Conservation (phyloP, 208 protist species). For the Crithidia bombi region DNA sequence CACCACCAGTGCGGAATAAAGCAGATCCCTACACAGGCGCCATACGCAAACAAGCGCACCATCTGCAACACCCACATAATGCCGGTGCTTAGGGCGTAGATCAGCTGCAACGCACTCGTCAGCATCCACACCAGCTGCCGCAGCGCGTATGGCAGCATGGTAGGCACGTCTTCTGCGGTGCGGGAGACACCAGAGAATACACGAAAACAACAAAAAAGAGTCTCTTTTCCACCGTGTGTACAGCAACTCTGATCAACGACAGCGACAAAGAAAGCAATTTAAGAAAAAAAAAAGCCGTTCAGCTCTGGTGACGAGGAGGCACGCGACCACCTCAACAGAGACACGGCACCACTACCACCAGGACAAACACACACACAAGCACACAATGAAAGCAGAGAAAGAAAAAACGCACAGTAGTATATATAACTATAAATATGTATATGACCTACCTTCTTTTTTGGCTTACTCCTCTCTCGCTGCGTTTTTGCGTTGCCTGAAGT, state of each 20-base stretch:
- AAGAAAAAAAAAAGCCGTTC: not conserved
- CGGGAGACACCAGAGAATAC: too few species aligned
- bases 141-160: constrained; percentile 52
- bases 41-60: constrained; percentile 56
- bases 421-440: too few species aligned
- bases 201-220: constrained; percentile 5
- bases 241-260: too few species aligned
- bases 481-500: too few species aligned
- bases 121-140: constrained; percentile 71
- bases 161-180: not conserved
- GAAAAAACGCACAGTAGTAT: not conserved
- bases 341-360: not conserved
- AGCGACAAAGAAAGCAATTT: not conserved
- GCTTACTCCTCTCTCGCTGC: too few species aligned
- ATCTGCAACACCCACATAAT: constrained; percentile 62
- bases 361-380: too few species aligned
- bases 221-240: not conserved
- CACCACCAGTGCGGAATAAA: constrained; percentile 69
- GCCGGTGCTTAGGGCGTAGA: constrained; percentile 58
- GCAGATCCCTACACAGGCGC: constrained; percentile 34
- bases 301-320: not conserved
- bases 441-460: too few species aligned
- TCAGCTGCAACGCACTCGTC: constrained; percentile 45
- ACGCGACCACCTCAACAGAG: not conserved
- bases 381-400: not conserved